These are phyloP conservation scores for Ustilago crameri DNA, from an alignment of 1,284 basidiomycete genomes.

Conservation along the genomic window DNA sequence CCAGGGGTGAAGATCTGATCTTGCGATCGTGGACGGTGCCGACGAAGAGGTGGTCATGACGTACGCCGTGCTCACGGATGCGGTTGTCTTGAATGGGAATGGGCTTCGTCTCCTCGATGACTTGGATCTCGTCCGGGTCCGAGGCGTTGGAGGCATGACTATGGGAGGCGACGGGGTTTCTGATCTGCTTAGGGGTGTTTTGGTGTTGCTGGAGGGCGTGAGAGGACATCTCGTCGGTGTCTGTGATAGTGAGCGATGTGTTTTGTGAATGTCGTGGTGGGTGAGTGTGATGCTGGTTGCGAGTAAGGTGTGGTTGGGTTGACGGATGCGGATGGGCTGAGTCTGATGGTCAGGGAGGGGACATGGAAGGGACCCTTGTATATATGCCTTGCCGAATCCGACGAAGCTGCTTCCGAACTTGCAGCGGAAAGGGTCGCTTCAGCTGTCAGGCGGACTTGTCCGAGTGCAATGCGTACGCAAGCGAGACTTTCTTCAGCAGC, in stretches of 20 bases:
- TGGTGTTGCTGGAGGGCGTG: not conserved
- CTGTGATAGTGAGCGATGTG: constrained; percentile 11
- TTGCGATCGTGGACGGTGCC: constrained; percentile 29
- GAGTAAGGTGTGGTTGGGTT: not conserved
- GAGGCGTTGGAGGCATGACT: not conserved
- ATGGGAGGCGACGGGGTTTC: not conserved
- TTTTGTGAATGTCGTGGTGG: not conserved
- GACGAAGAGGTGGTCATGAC: constrained; percentile 33
- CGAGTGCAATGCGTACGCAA: not conserved
- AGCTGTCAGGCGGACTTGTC: not conserved
- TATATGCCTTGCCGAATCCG: constrained; percentile 13
- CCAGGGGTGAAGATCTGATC: constrained; percentile 21
- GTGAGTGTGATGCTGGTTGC: not conserved
- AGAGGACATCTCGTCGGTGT: constrained; percentile 14
- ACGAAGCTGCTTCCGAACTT: constrained; percentile 7
- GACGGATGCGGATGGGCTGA: constrained; percentile 12
- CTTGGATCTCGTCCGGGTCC: constrained; percentile 38
- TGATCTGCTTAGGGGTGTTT: not conserved
- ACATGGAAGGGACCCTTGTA: constrained; percentile 3
- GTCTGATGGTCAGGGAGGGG: not conserved
- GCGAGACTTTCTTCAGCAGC: not conserved
- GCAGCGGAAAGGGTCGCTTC: constrained; percentile 1
- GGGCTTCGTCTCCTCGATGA: constrained; percentile 30
- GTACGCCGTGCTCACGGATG: constrained; percentile 11
- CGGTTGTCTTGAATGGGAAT: constrained; percentile 27